A percentile compares a stretch with the other conserved stretches of the same genome.
phyloP scores from a whole-genome alignment of 257 asterid species.

The Rubia yunnanensis region DNA sequence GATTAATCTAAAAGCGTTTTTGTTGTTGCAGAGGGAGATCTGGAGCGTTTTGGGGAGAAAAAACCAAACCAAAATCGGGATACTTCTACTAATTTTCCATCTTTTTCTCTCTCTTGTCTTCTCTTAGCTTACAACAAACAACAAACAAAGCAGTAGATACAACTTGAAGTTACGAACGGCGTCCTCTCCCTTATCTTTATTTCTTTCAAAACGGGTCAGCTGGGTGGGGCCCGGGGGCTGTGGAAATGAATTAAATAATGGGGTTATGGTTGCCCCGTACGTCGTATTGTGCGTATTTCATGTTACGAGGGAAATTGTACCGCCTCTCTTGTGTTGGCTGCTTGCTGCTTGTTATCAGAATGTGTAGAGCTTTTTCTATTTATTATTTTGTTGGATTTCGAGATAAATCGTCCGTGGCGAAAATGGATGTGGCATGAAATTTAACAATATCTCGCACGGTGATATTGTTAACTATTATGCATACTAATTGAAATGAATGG shows the following conservation, averaged over 20 bases:
- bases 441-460: too few species aligned
- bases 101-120: conserved; percentile 26
- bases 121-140: conserved; percentile 10
- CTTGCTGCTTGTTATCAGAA: conserved; percentile 77
- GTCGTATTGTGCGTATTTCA: background rate
- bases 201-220: background rate
- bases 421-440: too few species aligned
- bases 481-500: too few species aligned
- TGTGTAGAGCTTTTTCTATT: conserved; percentile 41
- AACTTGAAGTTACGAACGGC: conserved; percentile 13
- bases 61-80: conserved; percentile 39
- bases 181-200: conserved; percentile 30
- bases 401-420: conserved; percentile 37
- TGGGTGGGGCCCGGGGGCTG: background rate
- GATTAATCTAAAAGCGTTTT: conserved; percentile 21
- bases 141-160: background rate
- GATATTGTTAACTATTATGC: too few species aligned
- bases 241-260: background rate
- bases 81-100: conserved; percentile 18
- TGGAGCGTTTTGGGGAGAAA: conserved; percentile 42
- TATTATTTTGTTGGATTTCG: conserved; percentile 43
- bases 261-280: background rate
- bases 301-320: conserved; percentile 17
- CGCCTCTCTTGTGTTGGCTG: conserved; percentile 46
- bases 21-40: conserved; percentile 31